Base-by-base conservation (phyloP, 805 yeast genomes). In the Alloascoidea hylecoeti region DNA sequence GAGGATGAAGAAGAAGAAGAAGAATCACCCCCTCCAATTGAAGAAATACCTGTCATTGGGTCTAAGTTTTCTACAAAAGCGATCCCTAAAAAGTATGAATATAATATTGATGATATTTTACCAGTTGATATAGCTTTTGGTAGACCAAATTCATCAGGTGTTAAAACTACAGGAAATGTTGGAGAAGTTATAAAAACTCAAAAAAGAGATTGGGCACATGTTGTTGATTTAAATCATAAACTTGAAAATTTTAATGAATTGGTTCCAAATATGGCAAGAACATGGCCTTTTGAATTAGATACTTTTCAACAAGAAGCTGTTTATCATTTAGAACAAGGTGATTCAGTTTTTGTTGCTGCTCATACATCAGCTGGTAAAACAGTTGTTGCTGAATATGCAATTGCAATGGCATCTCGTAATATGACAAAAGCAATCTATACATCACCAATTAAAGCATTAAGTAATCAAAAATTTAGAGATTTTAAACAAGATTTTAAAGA, bases 321-420 rank as follows among this genome's bases (percentile, higher is more conserved):
- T 0, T 92, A 82, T 52, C 97, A 88, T 57, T 64, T 92, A 43
- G 99, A 92, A 52, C 95, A 86, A 56, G 97, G 97, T 30, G 98
- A 92, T 52, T 89, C 97, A 4, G 99, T 92, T 3, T 92, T 92
- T 58, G 95, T 92, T 2, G 97, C 97, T 3, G 99, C 99, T 0
- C 98, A 89, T 56, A 89, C 98, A 0, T 89, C 97, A 2, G 98
- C 98, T 0, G 98, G 98, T 59, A 89, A 89, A 52, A 89, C 98
- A 0, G 98, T 89, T 3, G 95, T 92, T 17, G 98, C 98, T 0
- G 98, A 89, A 54, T 89, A 89, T 53, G 97, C 97, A 3, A 92
- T 89, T 56, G 95, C 97, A 2, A 79, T 89, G 95, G 94, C 97
- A 1, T 72, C 78, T 43, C 67, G 95, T 53, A 89, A 92, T 54